Evolutionary conservation across 768 basidiomycete genomes (phyloP).

Genomic region (Trametes sanguinea): DNA sequence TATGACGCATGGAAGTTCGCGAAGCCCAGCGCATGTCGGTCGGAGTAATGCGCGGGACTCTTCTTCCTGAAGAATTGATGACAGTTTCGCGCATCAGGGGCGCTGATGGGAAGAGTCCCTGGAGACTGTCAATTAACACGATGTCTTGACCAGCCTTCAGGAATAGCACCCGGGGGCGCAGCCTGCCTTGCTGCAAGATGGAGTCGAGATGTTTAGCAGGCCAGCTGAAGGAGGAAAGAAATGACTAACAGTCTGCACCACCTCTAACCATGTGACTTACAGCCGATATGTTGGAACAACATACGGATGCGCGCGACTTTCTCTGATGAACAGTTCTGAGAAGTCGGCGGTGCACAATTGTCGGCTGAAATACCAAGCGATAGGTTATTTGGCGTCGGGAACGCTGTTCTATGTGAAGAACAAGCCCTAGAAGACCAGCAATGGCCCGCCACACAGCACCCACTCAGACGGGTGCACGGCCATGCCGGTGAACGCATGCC

Average conservation of each 20-base stretch:
- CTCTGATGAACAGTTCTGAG: neutral
- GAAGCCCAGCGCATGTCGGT: neutral
- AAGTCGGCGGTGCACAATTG: neutral
- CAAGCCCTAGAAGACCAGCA: neutral
- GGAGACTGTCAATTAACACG: too few relatives aligned
- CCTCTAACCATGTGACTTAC: neutral
- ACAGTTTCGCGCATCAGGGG: slow-evolving; percentile 11
- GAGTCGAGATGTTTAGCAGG: too few relatives aligned
- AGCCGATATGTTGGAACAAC: slow-evolving; percentile 1
- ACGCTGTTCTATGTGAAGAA: neutral
- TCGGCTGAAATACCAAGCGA: slow-evolving; percentile 3
- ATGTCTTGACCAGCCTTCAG: neutral
- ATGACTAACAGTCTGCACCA: too few relatives aligned
- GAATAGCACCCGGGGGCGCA: neutral
- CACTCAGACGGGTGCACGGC: neutral
- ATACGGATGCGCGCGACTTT: neutral
- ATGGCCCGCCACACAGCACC: neutral
- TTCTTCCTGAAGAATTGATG: slow-evolving; percentile 1
- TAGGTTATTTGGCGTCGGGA: slow-evolving; percentile 3
- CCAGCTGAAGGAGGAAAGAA: too few relatives aligned
- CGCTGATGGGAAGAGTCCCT: neutral
- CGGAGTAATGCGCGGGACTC: slow-evolving; percentile 1
- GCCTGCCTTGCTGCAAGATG: too few relatives aligned
- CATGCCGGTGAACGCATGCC: neutral
- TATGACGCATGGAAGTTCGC: slow-evolving; percentile 1